Evolutionary conservation across 768 basidiomycete species (phyloP).

Genomic region (Dacryopinax primogenitus): DNA sequence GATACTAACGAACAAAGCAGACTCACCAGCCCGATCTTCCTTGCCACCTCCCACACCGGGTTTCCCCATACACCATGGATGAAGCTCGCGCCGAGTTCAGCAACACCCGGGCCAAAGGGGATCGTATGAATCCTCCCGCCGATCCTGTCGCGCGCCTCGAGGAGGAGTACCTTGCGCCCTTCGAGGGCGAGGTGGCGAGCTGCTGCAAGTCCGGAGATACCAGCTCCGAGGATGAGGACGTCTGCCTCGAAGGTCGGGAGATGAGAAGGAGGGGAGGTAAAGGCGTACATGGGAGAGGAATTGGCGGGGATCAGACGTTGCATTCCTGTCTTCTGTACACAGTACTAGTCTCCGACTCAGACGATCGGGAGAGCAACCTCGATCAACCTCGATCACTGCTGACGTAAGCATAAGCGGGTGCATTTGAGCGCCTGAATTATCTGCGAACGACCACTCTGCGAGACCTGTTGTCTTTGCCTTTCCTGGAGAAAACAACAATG

Average conservation of each 20-base stretch:
- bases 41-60: not conserved
- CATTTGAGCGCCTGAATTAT: too few species aligned
- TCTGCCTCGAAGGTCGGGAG: not conserved
- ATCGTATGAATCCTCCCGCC: constrained; percentile 11
- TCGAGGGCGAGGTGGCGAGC: constrained; percentile 14
- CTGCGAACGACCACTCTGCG: too few species aligned
- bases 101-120: not conserved
- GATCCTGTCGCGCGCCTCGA: constrained; percentile 15
- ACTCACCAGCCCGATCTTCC: constrained; percentile 6
- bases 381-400: too few species aligned
- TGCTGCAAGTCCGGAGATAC: constrained; percentile 16
- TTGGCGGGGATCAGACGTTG: not conserved
- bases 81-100: not conserved
- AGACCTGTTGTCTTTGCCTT: too few species aligned
- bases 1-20: not conserved
- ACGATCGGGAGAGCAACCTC: too few species aligned
- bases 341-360: too few species aligned
- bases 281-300: not conserved
- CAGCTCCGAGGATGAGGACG: constrained; percentile 16
- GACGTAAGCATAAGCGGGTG: too few species aligned
- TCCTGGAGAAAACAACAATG: too few species aligned
- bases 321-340: too few species aligned
- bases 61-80: constrained; percentile 3
- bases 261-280: not conserved
- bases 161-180: constrained; percentile 15